A percentile compares a stretch with the other conserved stretches of the same genome.
Evolutionary conservation across 148 eudicot species (phyloP).

Genomic region (Spergularia marina): DNA sequence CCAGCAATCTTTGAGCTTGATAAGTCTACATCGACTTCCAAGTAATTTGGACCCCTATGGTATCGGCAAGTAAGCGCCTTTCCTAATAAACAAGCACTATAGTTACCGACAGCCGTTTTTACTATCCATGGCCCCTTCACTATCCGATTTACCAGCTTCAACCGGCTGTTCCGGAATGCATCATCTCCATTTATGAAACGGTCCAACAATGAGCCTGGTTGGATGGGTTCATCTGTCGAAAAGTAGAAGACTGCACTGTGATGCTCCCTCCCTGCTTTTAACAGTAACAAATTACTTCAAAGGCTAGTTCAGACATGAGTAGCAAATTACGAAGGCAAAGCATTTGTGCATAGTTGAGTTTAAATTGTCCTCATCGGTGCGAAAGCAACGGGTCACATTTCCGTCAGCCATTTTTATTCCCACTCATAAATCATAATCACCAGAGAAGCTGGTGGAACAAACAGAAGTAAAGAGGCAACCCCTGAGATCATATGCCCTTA

Average conservation of each 20-base stretch:
- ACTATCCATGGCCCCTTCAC: constrained; percentile 96
- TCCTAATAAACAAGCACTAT: constrained; percentile 78
- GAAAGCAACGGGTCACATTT: too few species aligned
- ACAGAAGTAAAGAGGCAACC: too few species aligned
- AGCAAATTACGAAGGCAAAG: not conserved
- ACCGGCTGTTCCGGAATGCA: constrained; percentile 54
- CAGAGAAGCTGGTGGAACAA: too few species aligned
- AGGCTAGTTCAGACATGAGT: not conserved
- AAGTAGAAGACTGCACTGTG: constrained; percentile 87
- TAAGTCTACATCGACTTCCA: constrained; percentile 87
- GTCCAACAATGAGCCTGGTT: constrained; percentile 51
- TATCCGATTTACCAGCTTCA: constrained; percentile 78
- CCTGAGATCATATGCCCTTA: too few species aligned
- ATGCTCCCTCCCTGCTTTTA: constrained; percentile 53
- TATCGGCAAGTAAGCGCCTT: constrained; percentile 73
- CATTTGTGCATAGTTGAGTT: too few species aligned
- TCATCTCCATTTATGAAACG: constrained; percentile 77
- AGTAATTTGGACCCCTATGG: constrained; percentile 59
- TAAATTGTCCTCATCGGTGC: too few species aligned
- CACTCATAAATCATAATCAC: too few species aligned
- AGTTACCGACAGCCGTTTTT: constrained; percentile 71
- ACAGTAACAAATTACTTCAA: not conserved
- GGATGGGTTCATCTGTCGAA: constrained; percentile 62
- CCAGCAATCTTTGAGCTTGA: constrained; percentile 79
- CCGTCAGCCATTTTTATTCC: too few species aligned